A percentile compares a stretch with the other conserved stretches of the same genome.
These are phyloP conservation scores for Pelagomonas calceolata DNA, from an alignment of 108 stramenopile species.

Conservation along the genomic window DNA sequence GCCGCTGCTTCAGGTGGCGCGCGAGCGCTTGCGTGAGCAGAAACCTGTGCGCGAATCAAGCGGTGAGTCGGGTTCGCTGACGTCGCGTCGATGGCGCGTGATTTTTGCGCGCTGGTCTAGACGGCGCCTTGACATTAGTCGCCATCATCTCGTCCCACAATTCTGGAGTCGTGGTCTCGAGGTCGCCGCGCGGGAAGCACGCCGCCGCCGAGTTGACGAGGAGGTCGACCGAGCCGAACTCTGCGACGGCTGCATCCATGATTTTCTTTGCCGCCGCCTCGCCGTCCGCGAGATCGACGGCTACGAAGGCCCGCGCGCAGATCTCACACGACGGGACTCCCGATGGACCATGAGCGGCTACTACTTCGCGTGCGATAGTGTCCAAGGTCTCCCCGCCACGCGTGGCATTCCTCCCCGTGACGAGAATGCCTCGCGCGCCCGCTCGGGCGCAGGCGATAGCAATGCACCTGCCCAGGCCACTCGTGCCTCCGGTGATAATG, in stretches of 20 bases:
- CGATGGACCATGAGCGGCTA: too few species aligned
- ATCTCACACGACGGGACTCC: too few species aligned
- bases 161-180: constrained; percentile 29
- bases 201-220: constrained; percentile 41
- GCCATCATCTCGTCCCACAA: constrained; percentile 32
- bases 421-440: constrained; percentile 25
- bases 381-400: constrained; percentile 11
- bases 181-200: constrained; percentile 29
- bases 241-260: constrained; percentile 34
- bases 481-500: constrained; percentile 41
- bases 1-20: constrained; percentile 21
- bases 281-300: constrained; percentile 16
- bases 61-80: too few species aligned
- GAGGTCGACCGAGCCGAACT: constrained; percentile 26
- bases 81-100: too few species aligned
- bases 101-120: too few species aligned
- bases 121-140: constrained; percentile 38
- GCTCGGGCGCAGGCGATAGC: constrained; percentile 15
- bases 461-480: constrained; percentile 39
- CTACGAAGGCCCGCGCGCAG: constrained; percentile 10
- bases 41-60: too few species aligned
- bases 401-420: constrained; percentile 12
- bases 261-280: constrained; percentile 6
- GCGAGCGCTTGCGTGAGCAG: constrained; percentile 33
- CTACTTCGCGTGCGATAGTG: too few species aligned